Evolutionary conservation across 176 grass and related monocot genomes (phyloP).

Genomic region (Ampelocalamus luodianensis): DNA sequence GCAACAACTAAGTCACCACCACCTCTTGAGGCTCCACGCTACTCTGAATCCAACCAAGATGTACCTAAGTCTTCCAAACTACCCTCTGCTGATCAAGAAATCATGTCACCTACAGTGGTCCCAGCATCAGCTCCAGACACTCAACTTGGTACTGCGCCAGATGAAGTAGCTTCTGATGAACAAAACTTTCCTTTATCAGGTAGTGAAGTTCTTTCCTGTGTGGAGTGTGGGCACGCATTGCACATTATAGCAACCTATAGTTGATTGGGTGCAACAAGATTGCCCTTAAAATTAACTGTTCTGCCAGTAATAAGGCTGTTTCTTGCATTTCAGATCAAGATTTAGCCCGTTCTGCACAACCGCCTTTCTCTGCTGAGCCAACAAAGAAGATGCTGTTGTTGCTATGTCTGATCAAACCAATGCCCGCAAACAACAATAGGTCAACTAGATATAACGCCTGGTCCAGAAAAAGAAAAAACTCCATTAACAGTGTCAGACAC

Average conservation of each 20-base stretch:
- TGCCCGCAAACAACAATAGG: too few species aligned
- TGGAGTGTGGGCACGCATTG: neutral
- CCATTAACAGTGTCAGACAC: too few species aligned
- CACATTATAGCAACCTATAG: neutral
- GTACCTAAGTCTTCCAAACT: too few species aligned
- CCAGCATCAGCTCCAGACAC: slow-evolving; percentile 2
- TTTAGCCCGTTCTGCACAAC: slow-evolving; percentile 10
- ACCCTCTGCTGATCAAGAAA: too few species aligned
- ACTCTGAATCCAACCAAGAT: too few species aligned
- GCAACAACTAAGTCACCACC: neutral
- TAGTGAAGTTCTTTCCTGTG: slow-evolving; percentile 16
- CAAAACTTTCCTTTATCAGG: slow-evolving; percentile 10
- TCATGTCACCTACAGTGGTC: too few species aligned
- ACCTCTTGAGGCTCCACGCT: too few species aligned
- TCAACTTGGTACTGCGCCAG: neutral
- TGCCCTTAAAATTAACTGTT: neutral
- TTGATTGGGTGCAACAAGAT: slow-evolving; percentile 4
- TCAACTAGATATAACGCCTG: too few species aligned
- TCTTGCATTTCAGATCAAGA: slow-evolving; percentile 32
- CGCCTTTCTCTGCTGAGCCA: slow-evolving; percentile 5
- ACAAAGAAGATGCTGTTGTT: slow-evolving; percentile 6
- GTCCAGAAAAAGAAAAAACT: too few species aligned
- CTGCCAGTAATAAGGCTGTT: neutral
- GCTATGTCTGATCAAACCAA: neutral
- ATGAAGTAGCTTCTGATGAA: neutral